phyloP scores from a whole-genome alignment of 371 early-diverging fungal genomes.

The Actinomucor elegans region DNA sequence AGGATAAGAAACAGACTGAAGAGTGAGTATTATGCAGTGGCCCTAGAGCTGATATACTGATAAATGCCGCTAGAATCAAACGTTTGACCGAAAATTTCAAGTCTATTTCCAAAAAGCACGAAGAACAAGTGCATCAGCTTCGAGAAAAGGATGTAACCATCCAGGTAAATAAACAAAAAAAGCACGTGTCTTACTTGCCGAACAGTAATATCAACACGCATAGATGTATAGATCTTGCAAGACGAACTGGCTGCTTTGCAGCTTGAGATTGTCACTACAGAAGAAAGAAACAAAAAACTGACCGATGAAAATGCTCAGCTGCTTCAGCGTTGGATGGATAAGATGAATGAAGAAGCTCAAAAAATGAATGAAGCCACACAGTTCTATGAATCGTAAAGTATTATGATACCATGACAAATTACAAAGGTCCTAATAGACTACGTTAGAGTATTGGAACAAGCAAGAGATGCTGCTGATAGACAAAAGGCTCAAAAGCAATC shows the following conservation, averaged over 20 bases:
- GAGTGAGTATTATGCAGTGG: constrained; percentile 52
- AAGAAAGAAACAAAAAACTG: constrained; percentile 74
- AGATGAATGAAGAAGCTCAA: constrained; percentile 91
- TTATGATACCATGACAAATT: background rate
- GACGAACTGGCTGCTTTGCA: constrained; percentile 91
- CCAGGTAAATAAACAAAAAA: constrained; percentile 51
- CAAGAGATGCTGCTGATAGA: constrained; percentile 20
- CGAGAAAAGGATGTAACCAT: constrained; percentile 87
- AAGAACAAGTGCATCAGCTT: constrained; percentile 59
- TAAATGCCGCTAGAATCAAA: constrained; percentile 37
- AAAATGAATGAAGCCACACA: constrained; percentile 93
- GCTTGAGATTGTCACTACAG: constrained; percentile 85
- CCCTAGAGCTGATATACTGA: constrained; percentile 2
- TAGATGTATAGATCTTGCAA: constrained; percentile 54
- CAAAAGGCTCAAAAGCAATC: constrained; percentile 16
- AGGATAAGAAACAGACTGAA: constrained; percentile 60
- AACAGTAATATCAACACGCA: background rate
- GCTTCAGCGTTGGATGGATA: constrained; percentile 87
- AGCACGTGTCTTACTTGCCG: no score
- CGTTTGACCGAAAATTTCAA: constrained; percentile 43
- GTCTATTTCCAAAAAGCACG: constrained; percentile 43
- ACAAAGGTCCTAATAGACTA: no score
- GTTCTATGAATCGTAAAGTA: constrained; percentile 71
- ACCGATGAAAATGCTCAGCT: constrained; percentile 83
- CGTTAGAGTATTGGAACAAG: constrained; percentile 27